Evolutionary conservation across 768 basidiomycete species (phyloP), one percentile per base, ranked within the genome.

Genomic region (Kwoniella sp.): DNA sequence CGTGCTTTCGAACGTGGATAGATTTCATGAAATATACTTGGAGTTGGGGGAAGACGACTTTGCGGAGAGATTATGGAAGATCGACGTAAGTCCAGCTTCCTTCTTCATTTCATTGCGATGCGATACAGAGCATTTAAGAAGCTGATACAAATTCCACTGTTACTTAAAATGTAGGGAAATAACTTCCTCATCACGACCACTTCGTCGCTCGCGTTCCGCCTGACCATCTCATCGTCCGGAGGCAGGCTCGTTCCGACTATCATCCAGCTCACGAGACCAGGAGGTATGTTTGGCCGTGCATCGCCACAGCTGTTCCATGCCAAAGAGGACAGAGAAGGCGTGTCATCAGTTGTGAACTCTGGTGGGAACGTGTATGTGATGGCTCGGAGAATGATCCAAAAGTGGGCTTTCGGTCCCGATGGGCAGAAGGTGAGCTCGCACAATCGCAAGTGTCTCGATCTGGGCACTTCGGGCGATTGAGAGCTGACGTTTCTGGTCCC

Each of bases 1-100:
- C 10, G 77, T 79, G 8, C 69, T 82, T 24, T 70, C 77, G 17
- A 80, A 78, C 37, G 77, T 74, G 13, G 80, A 80, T 27, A 68
- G 80, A 13, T 81, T 63, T 57, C 70, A 73, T 27, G 46, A 64
- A 2, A 52, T 68, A 10, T 51, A 66, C n/a, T 46, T 79, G 0
- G 61, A 67, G 10, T 60, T 79, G 10, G 76, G 66, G 15, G 73
- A 77, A 49, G 69, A 76, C 22, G 76, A 79, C 24, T 62, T 63
- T 19, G 72, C 62, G 0, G 71, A 77, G 27, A 59, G 56, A 30
- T 65, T 76, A 17, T 71, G 65, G 61, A 58, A 65, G 46, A 55
- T 67, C 51, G 71, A 69, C 22, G 76, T 73, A 52, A 60, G 67
- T 60, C 33, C 33, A 13, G 33, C 33, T 33, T 5, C 33, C 33